A percentile compares a stretch with the other conserved stretches of the same genome.
Evolutionary conservation across 495 filamentous ascomycete genomes (phyloP).

Genomic region (Penicillium desertorum): DNA sequence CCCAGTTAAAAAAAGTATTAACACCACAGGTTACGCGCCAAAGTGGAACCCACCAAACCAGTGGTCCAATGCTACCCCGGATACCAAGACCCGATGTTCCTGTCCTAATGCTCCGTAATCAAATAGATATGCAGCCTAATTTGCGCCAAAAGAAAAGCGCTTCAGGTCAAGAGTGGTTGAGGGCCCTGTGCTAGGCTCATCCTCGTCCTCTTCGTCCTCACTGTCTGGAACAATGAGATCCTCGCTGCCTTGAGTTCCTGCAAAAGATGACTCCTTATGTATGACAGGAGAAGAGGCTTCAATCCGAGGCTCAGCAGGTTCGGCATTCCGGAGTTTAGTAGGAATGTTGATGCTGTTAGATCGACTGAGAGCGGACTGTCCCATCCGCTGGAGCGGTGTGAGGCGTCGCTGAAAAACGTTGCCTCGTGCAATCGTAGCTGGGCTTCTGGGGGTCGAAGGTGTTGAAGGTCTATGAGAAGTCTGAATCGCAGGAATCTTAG

Average conservation of each 20-base stretch:
- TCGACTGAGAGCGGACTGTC: constrained; percentile 45
- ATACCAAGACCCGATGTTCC: constrained; percentile 13
- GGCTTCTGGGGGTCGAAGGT: constrained; percentile 13
- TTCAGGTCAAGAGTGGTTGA: constrained; percentile 48
- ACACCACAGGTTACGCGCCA: constrained; percentile 10
- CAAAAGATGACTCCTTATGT: constrained; percentile 4
- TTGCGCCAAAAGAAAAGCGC: constrained; percentile 52
- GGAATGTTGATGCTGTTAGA: constrained; percentile 41
- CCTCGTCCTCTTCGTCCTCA: constrained; percentile 54
- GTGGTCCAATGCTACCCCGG: constrained; percentile 17
- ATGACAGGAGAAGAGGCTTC: constrained; percentile 11
- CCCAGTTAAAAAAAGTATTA: constrained; percentile 6
- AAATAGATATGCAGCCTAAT: constrained; percentile 24
- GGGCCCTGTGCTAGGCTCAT: constrained; percentile 26
- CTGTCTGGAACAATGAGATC: constrained; percentile 72
- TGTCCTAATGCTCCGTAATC: constrained; percentile 22
- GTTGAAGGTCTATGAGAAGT: constrained; percentile 8
- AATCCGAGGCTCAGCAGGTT: constrained; percentile 11
- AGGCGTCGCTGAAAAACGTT: constrained; percentile 30
- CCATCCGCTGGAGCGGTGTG: constrained; percentile 51
- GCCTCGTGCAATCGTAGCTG: constrained; percentile 11
- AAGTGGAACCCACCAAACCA: constrained; percentile 9
- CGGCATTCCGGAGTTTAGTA: constrained; percentile 19
- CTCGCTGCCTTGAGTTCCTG: constrained; percentile 63
- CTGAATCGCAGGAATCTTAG: constrained; percentile 19